A percentile compares a stretch with the other conserved stretches of the same genome.
phyloP scores from a whole-genome alignment of 2,329 filamentous ascomycete genomes.

The Ascochyta rabiei region DNA sequence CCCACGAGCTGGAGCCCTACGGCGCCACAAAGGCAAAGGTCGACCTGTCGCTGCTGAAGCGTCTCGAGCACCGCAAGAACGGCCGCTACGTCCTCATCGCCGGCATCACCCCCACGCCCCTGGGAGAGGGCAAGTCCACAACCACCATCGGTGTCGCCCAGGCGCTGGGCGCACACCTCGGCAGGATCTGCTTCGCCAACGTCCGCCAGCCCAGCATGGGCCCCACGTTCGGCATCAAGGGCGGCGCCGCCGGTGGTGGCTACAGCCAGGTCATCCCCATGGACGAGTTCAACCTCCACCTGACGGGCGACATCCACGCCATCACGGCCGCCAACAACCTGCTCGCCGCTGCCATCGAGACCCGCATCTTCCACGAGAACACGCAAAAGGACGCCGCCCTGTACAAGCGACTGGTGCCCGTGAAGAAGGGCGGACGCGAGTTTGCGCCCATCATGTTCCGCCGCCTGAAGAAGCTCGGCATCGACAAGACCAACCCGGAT shows the following conservation, averaged over 20 bases:
- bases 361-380: constrained; percentile 96
- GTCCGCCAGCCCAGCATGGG: constrained; percentile 96
- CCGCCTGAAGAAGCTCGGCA: constrained; percentile 92
- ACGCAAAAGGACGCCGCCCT: constrained; percentile 90
- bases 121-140: constrained; percentile 97
- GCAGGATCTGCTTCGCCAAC: constrained; percentile 90
- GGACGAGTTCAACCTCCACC: constrained; percentile 98
- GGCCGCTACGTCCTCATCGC: constrained; percentile 92
- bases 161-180: constrained; percentile 86
- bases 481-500: constrained; percentile 91
- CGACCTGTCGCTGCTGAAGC: constrained; percentile 78
- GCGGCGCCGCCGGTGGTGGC: constrained; percentile 92
- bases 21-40: constrained; percentile 97
- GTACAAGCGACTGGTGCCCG: constrained; percentile 85
- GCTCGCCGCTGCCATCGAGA: constrained; percentile 93
- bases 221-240: constrained; percentile 98
- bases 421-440: constrained; percentile 85
- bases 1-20: constrained; percentile 92
- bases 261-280: constrained; percentile 99
- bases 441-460: constrained; percentile 93
- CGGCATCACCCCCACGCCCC: constrained; percentile 93
- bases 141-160: constrained; percentile 96
- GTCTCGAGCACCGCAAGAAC: constrained; percentile 84
- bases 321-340: constrained; percentile 98
- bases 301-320: constrained; percentile 97